Conservation (phyloP, 371 early-diverging fungal species). For the Mortierella sp. region DNA sequence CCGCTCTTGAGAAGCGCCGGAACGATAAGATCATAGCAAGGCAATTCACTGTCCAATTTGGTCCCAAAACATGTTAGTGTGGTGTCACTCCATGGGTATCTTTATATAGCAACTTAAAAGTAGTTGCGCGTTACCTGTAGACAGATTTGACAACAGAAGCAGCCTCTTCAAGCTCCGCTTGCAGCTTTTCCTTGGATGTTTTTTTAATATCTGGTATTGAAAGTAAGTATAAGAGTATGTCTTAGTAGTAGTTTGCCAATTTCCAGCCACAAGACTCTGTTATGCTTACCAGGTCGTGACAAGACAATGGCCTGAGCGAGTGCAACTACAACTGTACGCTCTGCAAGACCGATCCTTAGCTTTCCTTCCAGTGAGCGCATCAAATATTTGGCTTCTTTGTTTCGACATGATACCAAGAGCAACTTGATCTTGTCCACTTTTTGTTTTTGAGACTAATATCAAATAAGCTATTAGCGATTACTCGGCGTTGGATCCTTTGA, state of each 20-base stretch:
- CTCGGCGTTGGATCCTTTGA: not conserved
- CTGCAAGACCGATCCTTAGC: conserved; percentile 97
- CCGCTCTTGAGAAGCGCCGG: conserved; percentile 87
- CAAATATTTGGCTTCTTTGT: conserved; percentile 93
- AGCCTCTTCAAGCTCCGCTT: conserved; percentile 74
- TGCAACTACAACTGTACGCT: conserved; percentile 92
- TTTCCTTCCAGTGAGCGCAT: conserved; percentile 97
- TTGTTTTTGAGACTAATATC: conserved; percentile 73
- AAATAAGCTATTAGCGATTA: not conserved
- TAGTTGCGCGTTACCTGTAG: conserved; percentile 74
- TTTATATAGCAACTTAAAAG: no score
- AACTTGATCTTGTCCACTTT: conserved; percentile 90
- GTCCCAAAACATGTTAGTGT: not conserved
- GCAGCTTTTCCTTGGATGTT: conserved; percentile 64
- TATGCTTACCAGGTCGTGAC: conserved; percentile 57
- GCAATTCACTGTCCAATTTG: conserved; percentile 78
- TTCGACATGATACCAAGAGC: conserved; percentile 86
- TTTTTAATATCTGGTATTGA: conserved; percentile 57
- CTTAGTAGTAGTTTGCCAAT: no score
- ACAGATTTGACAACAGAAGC: conserved; percentile 88
- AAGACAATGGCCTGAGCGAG: conserved; percentile 86
- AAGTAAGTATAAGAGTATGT: no score
- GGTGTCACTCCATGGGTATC: no score
- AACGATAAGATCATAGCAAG: conserved; percentile 91
- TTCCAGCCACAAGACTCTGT: not conserved